Evolutionary conservation across 164 flowering plant genomes (phyloP), one percentile per base, ranked within the genome.

Genomic region (Litsea cubeba): DNA sequence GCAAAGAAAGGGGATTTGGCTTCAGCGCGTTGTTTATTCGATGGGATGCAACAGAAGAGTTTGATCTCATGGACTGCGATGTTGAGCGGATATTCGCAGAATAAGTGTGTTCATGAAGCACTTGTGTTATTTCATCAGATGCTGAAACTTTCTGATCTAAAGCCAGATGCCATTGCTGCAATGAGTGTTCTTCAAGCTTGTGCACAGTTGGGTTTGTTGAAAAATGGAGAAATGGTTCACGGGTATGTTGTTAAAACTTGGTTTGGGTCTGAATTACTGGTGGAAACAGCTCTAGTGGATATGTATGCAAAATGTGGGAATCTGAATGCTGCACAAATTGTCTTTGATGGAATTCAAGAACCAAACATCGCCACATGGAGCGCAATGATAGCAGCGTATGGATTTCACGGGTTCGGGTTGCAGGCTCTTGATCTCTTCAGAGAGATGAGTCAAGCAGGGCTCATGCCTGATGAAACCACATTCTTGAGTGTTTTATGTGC

Each of bases 281-380:
- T 71, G 50, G 74, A 69, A 71, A 76, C 81, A 0, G 91, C 92
- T 69, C 79, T 94, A 63, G 85, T 94, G 62, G 93, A 94, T 77
- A 88, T 90, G 94, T 94, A 94, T 80, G 89, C 95, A 3, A 94
- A 91, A 82, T 89, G 91, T 75, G 93, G 97, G 10, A 72, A 81
- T 67, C 62, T 83, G 40, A 24, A 32, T 54, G 65, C 64, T 24
- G 79, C 81, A 2, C 60, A 65, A 49, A 63, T 7, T 23, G 32
- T 71, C 22, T 81, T 81, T 50, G 23, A 74, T 28, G 77, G 62
- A 51, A 68, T 76, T 68, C 57, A 51, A 28, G 57, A 64, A 25
- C 35, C 50, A 11, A 74, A 74, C 65, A 26, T 76, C 63, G 25
- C 76, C 49, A 24, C 79, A 62, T 78, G 79, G 77, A 78, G 79